A percentile compares a stretch with the other conserved stretches of the same genome.
Evolutionary conservation across 2,329 filamentous ascomycete genomes (phyloP).

Genomic region (Pyrenophora seminiperda): DNA sequence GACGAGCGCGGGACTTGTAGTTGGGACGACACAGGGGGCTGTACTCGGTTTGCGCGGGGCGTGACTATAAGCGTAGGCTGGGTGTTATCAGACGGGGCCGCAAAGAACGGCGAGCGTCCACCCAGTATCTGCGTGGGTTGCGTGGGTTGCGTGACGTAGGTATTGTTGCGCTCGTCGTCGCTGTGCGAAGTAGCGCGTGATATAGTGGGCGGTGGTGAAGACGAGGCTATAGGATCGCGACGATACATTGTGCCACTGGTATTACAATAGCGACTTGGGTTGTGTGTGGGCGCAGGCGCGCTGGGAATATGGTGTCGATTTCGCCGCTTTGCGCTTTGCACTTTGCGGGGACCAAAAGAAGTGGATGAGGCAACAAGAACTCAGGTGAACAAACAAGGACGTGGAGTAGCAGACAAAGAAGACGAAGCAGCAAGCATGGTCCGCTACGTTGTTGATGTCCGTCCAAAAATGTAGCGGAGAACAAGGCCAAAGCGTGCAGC

Average conservation of each 20-base stretch:
- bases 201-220: slow-evolving; percentile 33
- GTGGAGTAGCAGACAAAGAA: slow-evolving; percentile 12
- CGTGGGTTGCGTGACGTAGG: slow-evolving; percentile 53
- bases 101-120: slow-evolving; percentile 36
- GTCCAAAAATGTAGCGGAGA: not conserved
- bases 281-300: not conserved
- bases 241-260: slow-evolving; percentile 35
- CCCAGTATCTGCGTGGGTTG: slow-evolving; percentile 39
- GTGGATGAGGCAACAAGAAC: slow-evolving; percentile 7
- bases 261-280: not conserved
- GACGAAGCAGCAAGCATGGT: slow-evolving; percentile 25
- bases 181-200: slow-evolving; percentile 41
- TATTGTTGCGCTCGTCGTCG: slow-evolving; percentile 56
- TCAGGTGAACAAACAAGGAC: slow-evolving; percentile 20
- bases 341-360: slow-evolving; percentile 5
- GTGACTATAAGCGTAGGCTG: slow-evolving; percentile 67
- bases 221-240: slow-evolving; percentile 42
- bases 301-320: not conserved
- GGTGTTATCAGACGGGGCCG: slow-evolving; percentile 48
- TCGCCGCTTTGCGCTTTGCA: slow-evolving; percentile 6
- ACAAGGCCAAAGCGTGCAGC: slow-evolving; percentile 12
- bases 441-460: not conserved
- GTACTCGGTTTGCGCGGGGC: slow-evolving; percentile 43
- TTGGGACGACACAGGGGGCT: slow-evolving; percentile 40
- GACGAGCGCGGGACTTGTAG: slow-evolving; percentile 92